A percentile compares a stretch with the other conserved stretches of the same genome.
Evolutionary conservation across 352 stramenopile species (phyloP).

Genomic region (Aphanomyces astaci): DNA sequence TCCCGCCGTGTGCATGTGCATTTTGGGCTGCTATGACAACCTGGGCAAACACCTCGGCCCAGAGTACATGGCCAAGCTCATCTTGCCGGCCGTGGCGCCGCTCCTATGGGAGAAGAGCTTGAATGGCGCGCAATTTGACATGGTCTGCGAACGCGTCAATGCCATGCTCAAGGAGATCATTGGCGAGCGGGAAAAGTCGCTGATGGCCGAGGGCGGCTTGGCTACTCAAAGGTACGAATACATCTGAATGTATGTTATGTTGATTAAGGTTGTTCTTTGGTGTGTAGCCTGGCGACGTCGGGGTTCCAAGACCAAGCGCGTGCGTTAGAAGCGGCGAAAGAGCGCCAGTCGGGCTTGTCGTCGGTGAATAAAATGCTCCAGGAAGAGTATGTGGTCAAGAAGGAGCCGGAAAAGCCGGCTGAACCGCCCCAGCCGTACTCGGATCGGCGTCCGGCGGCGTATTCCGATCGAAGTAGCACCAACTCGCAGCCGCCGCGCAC

Average conservation of each 20-base stretch:
- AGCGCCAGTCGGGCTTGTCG: conserved; percentile 49
- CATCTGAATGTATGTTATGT: too few relatives aligned
- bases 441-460: conserved; percentile 37
- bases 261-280: background rate
- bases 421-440: conserved; percentile 49
- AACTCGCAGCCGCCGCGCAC: background rate
- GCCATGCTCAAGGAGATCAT: conserved; percentile 86
- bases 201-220: conserved; percentile 61
- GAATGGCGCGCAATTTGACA: conserved; percentile 78
- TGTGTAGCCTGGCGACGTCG: conserved; percentile 42
- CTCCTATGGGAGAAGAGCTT: conserved; percentile 71
- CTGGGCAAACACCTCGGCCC: conserved; percentile 79
- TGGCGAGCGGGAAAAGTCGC: conserved; percentile 67
- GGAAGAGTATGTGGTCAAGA: conserved; percentile 66
- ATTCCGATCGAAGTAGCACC: conserved; percentile 10
- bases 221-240: conserved; percentile 25
- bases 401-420: conserved; percentile 30
- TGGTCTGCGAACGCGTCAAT: conserved; percentile 81
- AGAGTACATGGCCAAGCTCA: conserved; percentile 74
- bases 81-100: conserved; percentile 70
- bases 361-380: conserved; percentile 72
- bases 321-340: conserved; percentile 57
- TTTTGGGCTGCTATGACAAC: conserved; percentile 82
- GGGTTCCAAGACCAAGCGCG: conserved; percentile 60
- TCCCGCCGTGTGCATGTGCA: conserved; percentile 79